Base-by-base conservation (phyloP, 1,284 basidiomycete genomes). In the Ustilago crameri region DNA sequence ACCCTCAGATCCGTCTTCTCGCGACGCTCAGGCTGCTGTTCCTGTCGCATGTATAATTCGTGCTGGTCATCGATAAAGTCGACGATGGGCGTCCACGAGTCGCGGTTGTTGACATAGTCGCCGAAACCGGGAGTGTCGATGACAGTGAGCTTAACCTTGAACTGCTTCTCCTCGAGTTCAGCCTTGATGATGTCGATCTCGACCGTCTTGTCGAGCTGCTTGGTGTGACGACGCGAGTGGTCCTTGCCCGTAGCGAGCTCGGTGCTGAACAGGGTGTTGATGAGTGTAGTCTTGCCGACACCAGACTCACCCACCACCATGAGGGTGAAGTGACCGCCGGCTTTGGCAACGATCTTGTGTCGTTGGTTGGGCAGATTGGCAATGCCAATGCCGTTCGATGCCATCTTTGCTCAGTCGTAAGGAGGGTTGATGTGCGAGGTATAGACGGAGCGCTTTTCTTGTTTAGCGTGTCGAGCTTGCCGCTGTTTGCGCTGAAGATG, bases 31-130 rank as follows among this genome's bases (percentile, higher is more conserved):
- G 96, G 96, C 85, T 98, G 96, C 86, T 98, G 96, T 86, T 99
- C 95, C 86, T 98, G 95, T 61, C 95, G 89, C 95, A 99, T 98
- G 86, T 95, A 99, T 30, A 92, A 91, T 85, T 98, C 96, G 84
- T 98, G 95, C 86, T 98, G 95, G 87, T 98, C 96, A 84, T 99
- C 96, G 80, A 98, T 93, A 85, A 98, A 98, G 85, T 99, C 95
- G 83, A 99, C 91, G 73, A 99, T 98, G 58, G 96, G 95, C 20
- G 90, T 88, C 95, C 95, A 99, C 42, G 92, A 93, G 85, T 98
- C 95, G 66, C 93, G 90, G 89, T 98, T 98, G 90, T 98, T 98
- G 86, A 98, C 80, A 82, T 98, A 98, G 90, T 98, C 95, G 40
- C 95, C 95, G 76, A 98, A 98, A 18, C 95, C 95, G 63, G 95